Evolutionary conservation across 768 basidiomycete species (phyloP).

Genomic region (Cystofilobasidium macerans): DNA sequence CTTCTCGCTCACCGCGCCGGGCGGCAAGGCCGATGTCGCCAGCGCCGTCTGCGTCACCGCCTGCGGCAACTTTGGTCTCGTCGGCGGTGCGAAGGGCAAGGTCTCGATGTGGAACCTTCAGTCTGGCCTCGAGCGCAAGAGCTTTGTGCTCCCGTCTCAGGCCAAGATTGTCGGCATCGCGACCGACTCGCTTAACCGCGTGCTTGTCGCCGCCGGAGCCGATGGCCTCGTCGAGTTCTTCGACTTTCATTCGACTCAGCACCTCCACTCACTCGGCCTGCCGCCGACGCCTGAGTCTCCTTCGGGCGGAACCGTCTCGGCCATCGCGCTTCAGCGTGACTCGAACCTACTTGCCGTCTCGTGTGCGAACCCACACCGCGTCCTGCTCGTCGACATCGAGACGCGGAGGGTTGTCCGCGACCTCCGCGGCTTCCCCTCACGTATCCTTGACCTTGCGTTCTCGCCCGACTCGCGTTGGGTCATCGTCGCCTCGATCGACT

Average conservation of each 20-base stretch:
- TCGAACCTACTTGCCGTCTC: slow-evolving; percentile 69
- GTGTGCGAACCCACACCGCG: slow-evolving; percentile 66
- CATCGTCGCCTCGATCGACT: slow-evolving; percentile 75
- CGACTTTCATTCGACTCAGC: slow-evolving; percentile 76
- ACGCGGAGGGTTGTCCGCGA: slow-evolving; percentile 79
- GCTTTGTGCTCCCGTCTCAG: slow-evolving; percentile 49
- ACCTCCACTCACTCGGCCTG: slow-evolving; percentile 55
- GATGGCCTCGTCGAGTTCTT: slow-evolving; percentile 94
- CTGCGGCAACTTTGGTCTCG: slow-evolving; percentile 91
- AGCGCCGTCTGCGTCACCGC: slow-evolving; percentile 70
- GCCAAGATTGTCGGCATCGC: slow-evolving; percentile 61
- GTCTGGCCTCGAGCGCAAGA: slow-evolving; percentile 72
- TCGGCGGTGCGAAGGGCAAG: slow-evolving; percentile 57
- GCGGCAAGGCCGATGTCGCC: slow-evolving; percentile 42
- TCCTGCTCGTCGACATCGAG: slow-evolving; percentile 85
- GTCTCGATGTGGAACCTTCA: slow-evolving; percentile 96
- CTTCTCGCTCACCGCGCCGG: slow-evolving; percentile 52
- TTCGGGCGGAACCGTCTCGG: slow-evolving; percentile 48
- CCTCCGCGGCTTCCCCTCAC: slow-evolving; percentile 65
- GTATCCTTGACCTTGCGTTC: slow-evolving; percentile 83
- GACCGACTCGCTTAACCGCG: slow-evolving; percentile 70
- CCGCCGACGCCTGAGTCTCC: slow-evolving; percentile 30
- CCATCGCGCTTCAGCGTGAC: slow-evolving; percentile 67
- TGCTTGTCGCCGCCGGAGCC: slow-evolving; percentile 69
- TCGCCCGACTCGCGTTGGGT: slow-evolving; percentile 94